Conservation (phyloP, 2,329 filamentous ascomycete species). For the Pseudopithomyces chartarum region DNA sequence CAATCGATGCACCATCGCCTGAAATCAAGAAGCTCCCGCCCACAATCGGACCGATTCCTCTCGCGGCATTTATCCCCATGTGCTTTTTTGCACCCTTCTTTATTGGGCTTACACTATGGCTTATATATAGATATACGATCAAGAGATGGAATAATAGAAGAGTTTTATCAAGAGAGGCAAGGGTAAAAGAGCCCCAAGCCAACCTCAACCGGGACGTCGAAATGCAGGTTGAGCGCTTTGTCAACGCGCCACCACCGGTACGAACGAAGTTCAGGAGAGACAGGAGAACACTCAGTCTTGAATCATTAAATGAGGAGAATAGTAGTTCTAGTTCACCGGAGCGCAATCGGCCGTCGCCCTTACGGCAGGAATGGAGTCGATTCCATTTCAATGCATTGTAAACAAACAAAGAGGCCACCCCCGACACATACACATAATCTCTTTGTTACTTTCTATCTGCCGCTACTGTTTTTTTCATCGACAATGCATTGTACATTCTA, state of each 20-base stretch:
- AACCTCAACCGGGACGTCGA: constrained; percentile 1
- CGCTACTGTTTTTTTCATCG: background rate
- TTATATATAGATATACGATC: background rate
- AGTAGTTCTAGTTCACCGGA: background rate
- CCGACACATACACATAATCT: too few relatives aligned
- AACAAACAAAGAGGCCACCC: too few relatives aligned
- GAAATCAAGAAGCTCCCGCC: background rate
- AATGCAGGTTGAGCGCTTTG: constrained; percentile 3
- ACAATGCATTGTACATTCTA: background rate
- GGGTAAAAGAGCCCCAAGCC: background rate
- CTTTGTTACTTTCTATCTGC: too few relatives aligned
- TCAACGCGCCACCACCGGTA: background rate
- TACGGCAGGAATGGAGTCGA: too few relatives aligned
- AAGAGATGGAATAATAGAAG: background rate
- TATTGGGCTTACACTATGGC: background rate
- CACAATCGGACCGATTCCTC: constrained; percentile 7
- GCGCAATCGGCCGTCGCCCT: too few relatives aligned
- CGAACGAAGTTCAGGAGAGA: background rate
- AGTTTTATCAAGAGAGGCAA: background rate
- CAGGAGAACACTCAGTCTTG: background rate
- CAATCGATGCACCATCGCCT: constrained; percentile 15
- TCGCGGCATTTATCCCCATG: constrained; percentile 11
- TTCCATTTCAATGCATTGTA: background rate
- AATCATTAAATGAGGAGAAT: background rate
- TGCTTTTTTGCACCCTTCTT: constrained; percentile 11